Base-by-base conservation (phyloP, 371 early-diverging fungal species). In the Apophysomyces trapeziformis region DNA sequence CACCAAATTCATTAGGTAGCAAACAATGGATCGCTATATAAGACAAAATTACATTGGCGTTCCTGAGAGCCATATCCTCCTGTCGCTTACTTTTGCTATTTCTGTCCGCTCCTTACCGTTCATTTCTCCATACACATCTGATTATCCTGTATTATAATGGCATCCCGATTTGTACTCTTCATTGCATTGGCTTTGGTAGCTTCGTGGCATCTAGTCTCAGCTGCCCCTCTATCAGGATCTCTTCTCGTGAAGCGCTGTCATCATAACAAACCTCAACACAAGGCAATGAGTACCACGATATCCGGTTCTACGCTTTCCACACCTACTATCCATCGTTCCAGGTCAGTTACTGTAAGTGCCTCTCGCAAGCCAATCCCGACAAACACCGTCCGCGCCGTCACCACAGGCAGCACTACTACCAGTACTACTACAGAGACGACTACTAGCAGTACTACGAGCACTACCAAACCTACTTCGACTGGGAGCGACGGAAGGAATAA, bases 181-280 rank as follows among this genome's bases (percentile, higher is more conserved):
- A 41, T 64, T 64, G 71, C 71, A 50, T 47, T 67, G 58, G 61
- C 61, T 41, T 37, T 67, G 63, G 57, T 58, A 13, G 64, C 66
- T 26, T 50, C 54, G 9, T 50, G 54, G 54, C 9, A 11, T 64
- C 61, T 67, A 47, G 65, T 67, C 12, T 58, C 21, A n/a, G 68
- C 69, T 57, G 57, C 58, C 41, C 67, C 68, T 65, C 44, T 69
- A 57, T 65, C 69, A 38, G 69, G 64, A 46, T 64, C 65, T 35
- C 37, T 44, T 13, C 54, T 47, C 9, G 59, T 35, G 38, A 61
- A 61, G 43, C 61, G 56, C 36, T 62, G 67, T 46, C 63, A 58
- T 12, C 61, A 66, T 39, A 50, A 50, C 11, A 39, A 18, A 38
- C 41, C 38, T 38, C 38, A 44, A 13, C 13, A 21, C 11, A 45